phyloP scores from a whole-genome alignment of 2,329 filamentous ascomycete species.

The Ceratocystis albifundus region DNA sequence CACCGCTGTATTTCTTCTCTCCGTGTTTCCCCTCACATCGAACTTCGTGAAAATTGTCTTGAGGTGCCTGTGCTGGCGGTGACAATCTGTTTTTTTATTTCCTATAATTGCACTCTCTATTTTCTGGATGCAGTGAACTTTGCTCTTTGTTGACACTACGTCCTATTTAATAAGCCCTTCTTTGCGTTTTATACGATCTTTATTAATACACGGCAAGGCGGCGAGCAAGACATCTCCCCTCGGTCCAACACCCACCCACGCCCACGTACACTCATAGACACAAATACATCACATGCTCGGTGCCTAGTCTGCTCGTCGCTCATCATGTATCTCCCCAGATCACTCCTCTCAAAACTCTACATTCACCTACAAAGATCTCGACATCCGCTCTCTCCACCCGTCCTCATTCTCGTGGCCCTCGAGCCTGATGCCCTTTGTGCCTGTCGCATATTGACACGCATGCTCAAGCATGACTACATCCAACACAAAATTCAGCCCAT shows the following conservation, averaged over 20 bases:
- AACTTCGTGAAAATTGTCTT: not conserved
- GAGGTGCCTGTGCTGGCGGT: not conserved
- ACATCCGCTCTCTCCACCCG: constrained; percentile 80
- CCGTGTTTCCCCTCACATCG: not conserved
- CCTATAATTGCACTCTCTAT: not conserved
- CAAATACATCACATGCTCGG: not conserved
- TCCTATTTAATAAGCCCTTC: not conserved
- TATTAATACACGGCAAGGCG: not conserved
- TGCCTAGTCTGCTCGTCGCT: not conserved
- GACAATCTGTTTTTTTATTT: not conserved
- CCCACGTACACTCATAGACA: not conserved
- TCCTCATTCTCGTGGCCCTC: constrained; percentile 82
- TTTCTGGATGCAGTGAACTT: not conserved
- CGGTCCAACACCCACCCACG: not conserved
- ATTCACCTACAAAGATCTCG: constrained; percentile 73
- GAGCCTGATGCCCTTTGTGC: constrained; percentile 93
- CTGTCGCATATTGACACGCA: constrained; percentile 79
- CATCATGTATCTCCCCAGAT: constrained; percentile 86
- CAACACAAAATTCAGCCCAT: constrained; percentile 95
- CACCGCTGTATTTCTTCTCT: not conserved
- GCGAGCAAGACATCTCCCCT: not conserved
- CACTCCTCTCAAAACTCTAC: constrained; percentile 83
- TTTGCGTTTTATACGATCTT: too few species aligned
- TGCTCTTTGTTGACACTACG: not conserved
- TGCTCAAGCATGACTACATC: constrained; percentile 97